These are phyloP conservation scores for Syncephalastrum racemosum DNA, from an alignment of 371 early-diverging fungal genomes.

Conservation along the genomic window DNA sequence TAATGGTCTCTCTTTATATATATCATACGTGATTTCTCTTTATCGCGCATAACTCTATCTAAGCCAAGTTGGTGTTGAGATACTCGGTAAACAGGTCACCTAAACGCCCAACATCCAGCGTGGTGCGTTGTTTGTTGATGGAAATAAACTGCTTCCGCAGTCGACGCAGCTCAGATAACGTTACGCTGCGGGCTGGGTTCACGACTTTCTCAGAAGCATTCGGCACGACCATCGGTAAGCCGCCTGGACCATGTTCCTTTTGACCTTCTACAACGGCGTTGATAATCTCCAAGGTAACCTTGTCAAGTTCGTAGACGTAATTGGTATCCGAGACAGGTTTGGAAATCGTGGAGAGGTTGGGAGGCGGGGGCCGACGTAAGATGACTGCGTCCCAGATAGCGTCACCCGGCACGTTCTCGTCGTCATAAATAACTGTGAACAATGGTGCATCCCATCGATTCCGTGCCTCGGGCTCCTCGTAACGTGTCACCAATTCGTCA, in stretches of 20 bases:
- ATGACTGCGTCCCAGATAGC: slow-evolving; percentile 81
- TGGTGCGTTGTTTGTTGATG: slow-evolving; percentile 84
- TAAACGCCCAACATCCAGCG: slow-evolving; percentile 64
- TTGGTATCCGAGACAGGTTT: slow-evolving; percentile 90
- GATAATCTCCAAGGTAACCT: slow-evolving; percentile 77
- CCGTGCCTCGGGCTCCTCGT: slow-evolving; percentile 91
- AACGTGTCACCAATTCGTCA: slow-evolving; percentile 84
- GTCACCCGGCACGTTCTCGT: slow-evolving; percentile 57
- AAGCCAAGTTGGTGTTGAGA: slow-evolving; percentile 73
- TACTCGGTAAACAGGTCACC: slow-evolving; percentile 89
- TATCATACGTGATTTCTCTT: not conserved
- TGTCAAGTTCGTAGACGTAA: slow-evolving; percentile 89
- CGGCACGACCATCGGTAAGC: slow-evolving; percentile 64
- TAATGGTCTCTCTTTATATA: too few relatives aligned
- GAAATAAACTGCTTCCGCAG: slow-evolving; percentile 83
- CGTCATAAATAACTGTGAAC: slow-evolving; percentile 81
- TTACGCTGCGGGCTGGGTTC: slow-evolving; percentile 75
- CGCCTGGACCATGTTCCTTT: slow-evolving; percentile 66
- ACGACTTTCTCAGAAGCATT: slow-evolving; percentile 49
- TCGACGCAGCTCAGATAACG: slow-evolving; percentile 81
- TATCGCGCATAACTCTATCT: not conserved
- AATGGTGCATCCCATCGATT: slow-evolving; percentile 96
- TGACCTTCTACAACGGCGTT: slow-evolving; percentile 77
- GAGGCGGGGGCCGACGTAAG: slow-evolving; percentile 76
- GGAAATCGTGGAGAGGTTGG: slow-evolving; percentile 78